These are phyloP conservation scores for Solanum clarkiae DNA, from an alignment of 257 asterid species.

Conservation along the genomic window DNA sequence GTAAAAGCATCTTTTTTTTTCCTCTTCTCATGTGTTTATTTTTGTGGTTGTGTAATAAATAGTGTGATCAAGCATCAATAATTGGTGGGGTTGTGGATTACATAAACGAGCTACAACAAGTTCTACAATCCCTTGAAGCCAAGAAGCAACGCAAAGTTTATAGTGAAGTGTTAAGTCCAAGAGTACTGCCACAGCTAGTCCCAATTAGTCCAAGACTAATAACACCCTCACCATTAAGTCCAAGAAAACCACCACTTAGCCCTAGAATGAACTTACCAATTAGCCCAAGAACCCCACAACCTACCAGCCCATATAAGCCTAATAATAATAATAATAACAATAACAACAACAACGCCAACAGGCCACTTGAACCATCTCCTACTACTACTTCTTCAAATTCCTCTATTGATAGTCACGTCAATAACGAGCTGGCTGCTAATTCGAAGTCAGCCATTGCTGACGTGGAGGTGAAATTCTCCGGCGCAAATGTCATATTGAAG, in stretches of 20 bases:
- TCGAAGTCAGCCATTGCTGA: slow-evolving; percentile 70
- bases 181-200: slow-evolving; percentile 3
- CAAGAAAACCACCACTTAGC: slow-evolving; percentile 59
- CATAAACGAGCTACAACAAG: slow-evolving; percentile 77
- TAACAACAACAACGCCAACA: not conserved
- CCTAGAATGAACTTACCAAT: slow-evolving; percentile 63
- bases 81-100: slow-evolving; percentile 87
- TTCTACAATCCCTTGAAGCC: slow-evolving; percentile 59
- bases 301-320: slow-evolving; percentile 63
- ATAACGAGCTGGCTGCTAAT: slow-evolving; percentile 74
- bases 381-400: slow-evolving; percentile 39
- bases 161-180: slow-evolving; percentile 55
- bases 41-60: not conserved
- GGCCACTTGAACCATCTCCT: slow-evolving; percentile 39
- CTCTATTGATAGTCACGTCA: slow-evolving; percentile 26
- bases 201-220: slow-evolving; percentile 35
- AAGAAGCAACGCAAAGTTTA: slow-evolving; percentile 78
- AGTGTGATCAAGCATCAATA: slow-evolving; percentile 97
- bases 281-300: slow-evolving; percentile 81
- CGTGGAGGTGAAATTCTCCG: slow-evolving; percentile 85
- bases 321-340: not conserved
- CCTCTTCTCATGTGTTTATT: no score
- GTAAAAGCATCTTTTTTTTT: not conserved
- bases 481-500: slow-evolving; percentile 55
- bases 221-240: slow-evolving; percentile 38